These are phyloP conservation scores for Paracamarosporium sp. DNA, from an alignment of 2,329 filamentous ascomycete species.

Conservation along the genomic window DNA sequence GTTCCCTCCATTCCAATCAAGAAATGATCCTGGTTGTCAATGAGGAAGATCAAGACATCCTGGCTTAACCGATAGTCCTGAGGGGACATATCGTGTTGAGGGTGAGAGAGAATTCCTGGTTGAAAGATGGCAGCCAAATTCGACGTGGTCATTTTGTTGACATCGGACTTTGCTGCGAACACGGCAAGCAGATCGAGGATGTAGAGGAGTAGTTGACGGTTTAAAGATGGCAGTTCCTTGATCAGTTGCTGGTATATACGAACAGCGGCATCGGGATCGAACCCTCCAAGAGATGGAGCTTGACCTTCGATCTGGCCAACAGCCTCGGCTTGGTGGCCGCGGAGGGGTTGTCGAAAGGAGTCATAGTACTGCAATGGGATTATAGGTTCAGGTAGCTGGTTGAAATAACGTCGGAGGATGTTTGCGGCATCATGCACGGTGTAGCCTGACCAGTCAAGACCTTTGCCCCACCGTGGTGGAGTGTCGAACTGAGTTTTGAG, in stretches of 20 bases:
- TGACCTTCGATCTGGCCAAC: constrained; percentile 69
- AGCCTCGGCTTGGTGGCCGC: constrained; percentile 71
- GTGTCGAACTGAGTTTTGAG: constrained; percentile 91
- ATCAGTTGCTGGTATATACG: constrained; percentile 86
- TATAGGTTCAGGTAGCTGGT: constrained; percentile 94
- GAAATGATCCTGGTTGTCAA: constrained; percentile 98
- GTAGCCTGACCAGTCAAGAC: constrained; percentile 95
- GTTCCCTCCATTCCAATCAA: constrained; percentile 98
- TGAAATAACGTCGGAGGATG: constrained; percentile 92
- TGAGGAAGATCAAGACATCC: constrained; percentile 95
- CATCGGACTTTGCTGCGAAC: constrained; percentile 94
- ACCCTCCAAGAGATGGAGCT: constrained; percentile 74
- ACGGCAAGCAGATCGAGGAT: constrained; percentile 95
- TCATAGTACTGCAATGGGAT: constrained; percentile 94
- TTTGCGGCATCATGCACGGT: constrained; percentile 99
- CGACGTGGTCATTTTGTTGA: constrained; percentile 95
- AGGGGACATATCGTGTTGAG: constrained; percentile 92
- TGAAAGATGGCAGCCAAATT: constrained; percentile 98
- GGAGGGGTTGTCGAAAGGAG: constrained; percentile 83
- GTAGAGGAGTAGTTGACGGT: constrained; percentile 91
- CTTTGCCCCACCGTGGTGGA: constrained; percentile 88
- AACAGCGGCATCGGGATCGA: constrained; percentile 79
- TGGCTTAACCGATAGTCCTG: constrained; percentile 94
- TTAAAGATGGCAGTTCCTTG: constrained; percentile 88
- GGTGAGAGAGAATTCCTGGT: constrained; percentile 93